Base-by-base conservation (phyloP, 2,329 filamentous ascomycete genomes). In the Phyllosticta ampelicida region DNA sequence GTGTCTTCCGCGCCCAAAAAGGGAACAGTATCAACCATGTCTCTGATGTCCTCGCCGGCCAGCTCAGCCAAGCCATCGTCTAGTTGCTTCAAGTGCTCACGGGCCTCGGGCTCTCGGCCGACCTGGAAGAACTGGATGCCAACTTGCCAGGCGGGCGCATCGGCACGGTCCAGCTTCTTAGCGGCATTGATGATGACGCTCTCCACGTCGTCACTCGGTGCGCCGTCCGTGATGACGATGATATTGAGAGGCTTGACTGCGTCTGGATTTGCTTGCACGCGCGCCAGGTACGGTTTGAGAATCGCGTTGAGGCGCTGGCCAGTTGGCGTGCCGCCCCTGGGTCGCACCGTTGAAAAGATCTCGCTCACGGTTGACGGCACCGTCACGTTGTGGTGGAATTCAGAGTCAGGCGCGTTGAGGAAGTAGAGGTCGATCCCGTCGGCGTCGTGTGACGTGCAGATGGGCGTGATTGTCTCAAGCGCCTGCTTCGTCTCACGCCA, bases 91-190 rank as follows among this genome's bases (percentile, higher is more conserved):
- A 97, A 76, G 58, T 86, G 83, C 63, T 78, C 72, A 1, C 78
- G 77, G 0, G 91, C 92, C 0, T 72, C 75, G 0, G 74, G 67
- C 64, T 95, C 89, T 54, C 81, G 79, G 59, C 94, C 92, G 51
- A 97, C 87, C 73, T 96, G 92, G 77, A 97, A 95, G 76, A 97
- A 97, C 71, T 97, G 92, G 59, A 97, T 83, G 30, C 92, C 92
- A 9, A 96, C 77, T 74, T 97, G 94, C 77, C 87, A 87, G 0
- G 85, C 79, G 3, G 86, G 83, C 0, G 90, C 90, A 9, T 85
- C 79, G 8, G 87, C 70, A 55, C 72, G 72, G 66, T 94, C 86
- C 29, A 97, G 80, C 66, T 82, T 84, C 70, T 79, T 79, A 0
- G 90, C 92, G 0, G 82, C 77, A 3, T 73, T 70, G 48, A 89